These are phyloP conservation scores for Periconia macrospinosa DNA, from an alignment of 2,329 filamentous ascomycete genomes.

Conservation along the genomic window DNA sequence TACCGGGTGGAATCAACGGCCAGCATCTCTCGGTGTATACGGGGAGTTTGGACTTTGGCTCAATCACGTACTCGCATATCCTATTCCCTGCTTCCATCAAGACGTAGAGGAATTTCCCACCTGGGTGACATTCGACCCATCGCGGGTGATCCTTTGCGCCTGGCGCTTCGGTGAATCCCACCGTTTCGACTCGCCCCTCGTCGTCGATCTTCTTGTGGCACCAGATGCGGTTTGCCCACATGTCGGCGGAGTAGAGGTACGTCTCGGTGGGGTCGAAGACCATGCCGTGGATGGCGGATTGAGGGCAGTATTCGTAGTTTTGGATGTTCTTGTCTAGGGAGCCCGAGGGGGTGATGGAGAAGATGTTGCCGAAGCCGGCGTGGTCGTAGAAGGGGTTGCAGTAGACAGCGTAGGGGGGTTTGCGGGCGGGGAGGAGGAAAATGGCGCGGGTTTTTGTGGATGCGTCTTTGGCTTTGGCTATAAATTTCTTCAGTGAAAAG, in stretches of 20 bases:
- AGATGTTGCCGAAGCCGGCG: conserved; percentile 80
- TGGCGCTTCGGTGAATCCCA: conserved; percentile 74
- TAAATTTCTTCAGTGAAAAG: conserved; percentile 9
- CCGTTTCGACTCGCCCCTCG: conserved; percentile 65
- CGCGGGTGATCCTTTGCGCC: conserved; percentile 74
- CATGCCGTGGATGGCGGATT: conserved; percentile 79
- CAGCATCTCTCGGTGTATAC: conserved; percentile 76
- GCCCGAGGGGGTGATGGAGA: conserved; percentile 61
- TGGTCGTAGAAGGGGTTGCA: conserved; percentile 89
- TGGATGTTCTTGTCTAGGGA: conserved; percentile 67
- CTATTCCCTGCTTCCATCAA: conserved; percentile 90
- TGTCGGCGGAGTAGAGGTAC: conserved; percentile 78
- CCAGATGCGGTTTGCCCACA: conserved; percentile 81
- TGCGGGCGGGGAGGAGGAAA: conserved; percentile 78
- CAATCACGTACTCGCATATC: conserved; percentile 79
- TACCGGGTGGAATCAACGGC: conserved; percentile 78
- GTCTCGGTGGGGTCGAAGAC: conserved; percentile 74
- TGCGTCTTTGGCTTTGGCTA: conserved; percentile 68
- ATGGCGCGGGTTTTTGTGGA: conserved; percentile 85
- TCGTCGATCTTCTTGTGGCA: conserved; percentile 71
- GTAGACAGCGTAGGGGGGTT: conserved; percentile 80
- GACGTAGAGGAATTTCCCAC: conserved; percentile 77
- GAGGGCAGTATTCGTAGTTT: conserved; percentile 70
- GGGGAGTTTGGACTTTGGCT: conserved; percentile 71
- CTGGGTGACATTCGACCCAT: conserved; percentile 84